These are phyloP conservation scores for Oldenlandia corymbosa DNA, from an alignment of 257 asterid genomes.

Conservation along the genomic window DNA sequence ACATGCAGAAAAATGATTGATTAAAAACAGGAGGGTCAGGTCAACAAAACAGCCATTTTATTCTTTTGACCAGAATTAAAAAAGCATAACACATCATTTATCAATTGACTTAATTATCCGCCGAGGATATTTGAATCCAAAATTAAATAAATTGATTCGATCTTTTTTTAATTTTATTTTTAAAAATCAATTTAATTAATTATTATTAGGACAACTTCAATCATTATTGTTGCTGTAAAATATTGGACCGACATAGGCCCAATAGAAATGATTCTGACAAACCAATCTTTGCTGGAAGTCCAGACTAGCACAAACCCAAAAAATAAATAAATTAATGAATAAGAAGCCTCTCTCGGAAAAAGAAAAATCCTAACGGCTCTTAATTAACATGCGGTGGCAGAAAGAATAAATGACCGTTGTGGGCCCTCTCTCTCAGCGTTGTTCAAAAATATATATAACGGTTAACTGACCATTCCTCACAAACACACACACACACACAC, in stretches of 20 bases:
- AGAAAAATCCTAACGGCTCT: constrained; percentile 75
- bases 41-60: background rate
- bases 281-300: constrained; percentile 38
- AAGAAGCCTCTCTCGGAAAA: constrained; percentile 19
- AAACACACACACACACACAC: constrained; percentile 8
- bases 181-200: too few species aligned
- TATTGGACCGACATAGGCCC: constrained; percentile 32
- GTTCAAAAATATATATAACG: constrained; percentile 35
- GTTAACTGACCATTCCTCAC: constrained; percentile 13
- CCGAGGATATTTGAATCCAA: too few species aligned
- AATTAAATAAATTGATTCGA: too few species aligned
- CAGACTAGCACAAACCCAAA: constrained; percentile 42
- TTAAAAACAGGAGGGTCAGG: constrained; percentile 7
- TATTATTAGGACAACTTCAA: constrained; percentile 3
- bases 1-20: constrained; percentile 14
- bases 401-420: constrained; percentile 63
- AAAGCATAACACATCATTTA: background rate
- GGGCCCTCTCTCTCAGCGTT: constrained; percentile 25
- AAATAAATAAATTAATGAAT: too few species aligned
- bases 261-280: constrained; percentile 40
- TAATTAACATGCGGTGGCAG: constrained; percentile 43
- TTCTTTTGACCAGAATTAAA: background rate
- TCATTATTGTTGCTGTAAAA: constrained; percentile 4
- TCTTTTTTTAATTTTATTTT: too few species aligned
- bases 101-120: too few species aligned